Base-by-base conservation (phyloP, 345 rosid species). In the Bruguiera sexangula region DNA sequence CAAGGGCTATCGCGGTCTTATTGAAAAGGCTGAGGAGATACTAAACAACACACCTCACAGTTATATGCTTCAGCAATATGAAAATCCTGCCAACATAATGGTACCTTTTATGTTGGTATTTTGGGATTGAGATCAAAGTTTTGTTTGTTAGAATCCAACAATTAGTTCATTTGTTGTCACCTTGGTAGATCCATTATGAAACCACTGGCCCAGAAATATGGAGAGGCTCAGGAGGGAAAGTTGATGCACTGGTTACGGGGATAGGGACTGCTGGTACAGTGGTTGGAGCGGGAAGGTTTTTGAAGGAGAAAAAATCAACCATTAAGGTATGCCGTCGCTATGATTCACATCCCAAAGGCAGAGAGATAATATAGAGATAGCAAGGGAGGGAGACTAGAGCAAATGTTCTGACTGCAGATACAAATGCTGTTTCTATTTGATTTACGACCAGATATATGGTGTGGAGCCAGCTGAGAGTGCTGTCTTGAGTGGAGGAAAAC, bases 181-280 rank as follows among this genome's bases (percentile, higher is more conserved):
- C 36, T 76, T 24, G 75, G 76, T 32, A 90, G 98, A 81, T 86
- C 22, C 98, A 90, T 71, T 93, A 86, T 52, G 85, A 78, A 73
- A 87, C 91, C 54, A 84, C 87, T 18, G 89, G 91, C 31, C 91
- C 89, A 21, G 95, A 89, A 81, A 85, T 87, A 75, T 89, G 95
- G 95, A 81, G 66, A 57, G 91, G 77, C 72, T 86, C 93, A 6
- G 86, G 80, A 72, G 97, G 97, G 67, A 88, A 89, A 72, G 83
- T 85, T 26, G 90, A 88, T 76, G 82, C 76, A 18, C 34, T 86
- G 19, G 68, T 94, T 82, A 86, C 87, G 0, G 97, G 96, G 53
- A 84, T 94, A 61, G 97, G 98, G 72, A 94, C 97, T 57, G 96
- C 93, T 69, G 98, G 98, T 71, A 94, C 97, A 15, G 69, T 85